Conservation (phyloP, 805 yeast genomes). For the Metschnikowia noctiluminum region DNA sequence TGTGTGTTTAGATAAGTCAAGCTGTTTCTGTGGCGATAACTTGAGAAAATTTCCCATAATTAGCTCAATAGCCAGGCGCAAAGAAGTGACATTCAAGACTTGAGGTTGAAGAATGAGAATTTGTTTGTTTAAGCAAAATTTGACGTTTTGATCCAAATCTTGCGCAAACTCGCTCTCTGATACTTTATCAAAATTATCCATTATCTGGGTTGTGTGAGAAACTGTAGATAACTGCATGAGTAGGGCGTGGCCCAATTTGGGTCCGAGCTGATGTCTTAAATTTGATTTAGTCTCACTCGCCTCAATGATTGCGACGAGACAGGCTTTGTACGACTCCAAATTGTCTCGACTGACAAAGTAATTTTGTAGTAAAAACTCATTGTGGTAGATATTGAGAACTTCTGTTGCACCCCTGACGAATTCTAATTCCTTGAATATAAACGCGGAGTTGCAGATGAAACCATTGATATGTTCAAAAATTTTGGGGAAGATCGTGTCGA, state of each 20-base stretch:
- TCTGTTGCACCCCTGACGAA: constrained; percentile 26
- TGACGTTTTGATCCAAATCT: constrained; percentile 21
- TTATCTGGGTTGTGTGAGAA: constrained; percentile 11
- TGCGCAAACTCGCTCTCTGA: constrained; percentile 13
- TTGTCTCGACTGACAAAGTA: constrained; percentile 23
- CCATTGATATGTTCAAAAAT: constrained; percentile 35
- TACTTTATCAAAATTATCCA: constrained; percentile 6
- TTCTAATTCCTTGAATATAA: constrained; percentile 33
- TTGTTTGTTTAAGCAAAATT: constrained; percentile 33
- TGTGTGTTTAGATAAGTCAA: constrained; percentile 22
- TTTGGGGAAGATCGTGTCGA: constrained; percentile 34
- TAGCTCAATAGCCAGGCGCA: constrained; percentile 31
- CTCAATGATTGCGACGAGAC: constrained; percentile 34
- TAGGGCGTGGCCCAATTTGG: constrained; percentile 24
- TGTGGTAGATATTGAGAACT: constrained; percentile 25
- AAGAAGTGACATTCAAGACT: constrained; percentile 29
- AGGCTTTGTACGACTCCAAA: constrained; percentile 24
- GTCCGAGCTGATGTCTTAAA: constrained; percentile 7
- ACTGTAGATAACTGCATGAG: constrained; percentile 27
- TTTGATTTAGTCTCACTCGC: constrained; percentile 7
- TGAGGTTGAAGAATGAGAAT: constrained; percentile 28
- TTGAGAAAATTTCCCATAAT: constrained; percentile 30
- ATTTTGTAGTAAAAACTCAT: constrained; percentile 29
- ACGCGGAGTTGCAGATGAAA: constrained; percentile 30
- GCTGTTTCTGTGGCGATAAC: constrained; percentile 16